Conservation (phyloP, 352 stramenopile species). For the Peronospora destructor region DNA sequence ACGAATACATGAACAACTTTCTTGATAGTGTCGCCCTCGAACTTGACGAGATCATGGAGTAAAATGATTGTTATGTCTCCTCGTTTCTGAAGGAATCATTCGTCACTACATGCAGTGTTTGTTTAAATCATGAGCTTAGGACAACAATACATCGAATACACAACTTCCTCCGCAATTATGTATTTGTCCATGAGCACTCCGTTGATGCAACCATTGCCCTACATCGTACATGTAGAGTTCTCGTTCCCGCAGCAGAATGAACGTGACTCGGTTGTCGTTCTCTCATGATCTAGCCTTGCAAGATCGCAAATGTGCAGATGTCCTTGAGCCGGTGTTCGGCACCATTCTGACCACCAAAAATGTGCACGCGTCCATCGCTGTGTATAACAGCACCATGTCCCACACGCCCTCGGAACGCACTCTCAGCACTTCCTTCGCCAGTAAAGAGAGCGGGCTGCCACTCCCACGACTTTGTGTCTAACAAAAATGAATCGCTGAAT, state of each 20-base stretch:
- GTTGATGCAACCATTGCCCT: background rate
- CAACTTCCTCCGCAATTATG: constrained; percentile 16
- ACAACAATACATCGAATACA: constrained; percentile 16
- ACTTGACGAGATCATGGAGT: constrained; percentile 72
- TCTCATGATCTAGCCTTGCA: constrained; percentile 7
- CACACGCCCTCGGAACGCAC: constrained; percentile 48
- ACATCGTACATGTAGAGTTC: constrained; percentile 8
- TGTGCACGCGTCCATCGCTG: constrained; percentile 57
- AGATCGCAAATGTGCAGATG: constrained; percentile 62
- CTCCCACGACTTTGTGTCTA: constrained; percentile 88
- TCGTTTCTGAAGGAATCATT: constrained; percentile 5
- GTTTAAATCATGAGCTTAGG: constrained; percentile 10
- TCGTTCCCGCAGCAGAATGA: constrained; percentile 2
- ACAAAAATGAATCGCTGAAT: constrained; percentile 86
- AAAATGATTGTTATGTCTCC: constrained; percentile 9
- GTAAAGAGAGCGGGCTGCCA: constrained; percentile 67
- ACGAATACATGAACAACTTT: constrained; percentile 77
- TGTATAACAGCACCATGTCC: constrained; percentile 79
- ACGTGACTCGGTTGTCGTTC: background rate
- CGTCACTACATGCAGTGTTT: constrained; percentile 6
- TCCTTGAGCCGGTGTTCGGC: constrained; percentile 74
- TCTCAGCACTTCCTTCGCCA: constrained; percentile 13
- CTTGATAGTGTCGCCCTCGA: constrained; percentile 76
- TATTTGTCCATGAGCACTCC: constrained; percentile 7
- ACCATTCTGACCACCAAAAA: constrained; percentile 85